Base-by-base conservation (phyloP, 164 flowering plant species). In the Piper longum region DNA sequence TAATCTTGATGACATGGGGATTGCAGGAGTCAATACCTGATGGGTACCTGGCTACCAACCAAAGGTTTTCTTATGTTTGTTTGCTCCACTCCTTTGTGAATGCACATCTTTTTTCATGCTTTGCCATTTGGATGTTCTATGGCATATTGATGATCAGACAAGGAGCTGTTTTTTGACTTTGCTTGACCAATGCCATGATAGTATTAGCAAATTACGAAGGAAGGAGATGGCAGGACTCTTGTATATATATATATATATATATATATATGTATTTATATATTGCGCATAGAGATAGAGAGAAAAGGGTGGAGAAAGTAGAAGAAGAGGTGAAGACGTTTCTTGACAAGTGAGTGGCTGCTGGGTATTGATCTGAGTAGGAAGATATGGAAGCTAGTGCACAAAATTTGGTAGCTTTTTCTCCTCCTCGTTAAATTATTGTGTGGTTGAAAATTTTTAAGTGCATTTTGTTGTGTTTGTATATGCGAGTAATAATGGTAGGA, bases 321-420 rank as follows among this genome's bases (percentile, higher is more conserved):
- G 14, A 14, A 48, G 52, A 9, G 52, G 14, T 3, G 0, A 14
- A 5, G 9, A 48, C 52, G 11, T 48, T 9, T 48, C 11, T 14
- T 2, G 12, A 9, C 14, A 2, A 12, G 14, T 9, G 12, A 5
- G 12, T 8, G 52, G 52, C 52, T 14, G 3, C 14, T 5, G 52
- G 36, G 36, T 26, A 26, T 26, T 26, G 52, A 48, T 5, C 12
- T 8, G 11, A 48, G 52, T 48, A 48, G 11, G 52, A 48, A 14
- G 14, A 48, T 48, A 48, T 9, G 52, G 14, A 48, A 48, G 14
- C 12, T 5, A 48, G 52, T 48, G 52, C 12, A 48, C 52, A 48
- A 48, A 48, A 48, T 9, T 48, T 48, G 43, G 61, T 70, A 7
- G 57, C 41, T 16, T 60, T 64, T 12, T 51, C 58, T 7, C 43